A percentile compares a stretch with the other conserved stretches of the same genome.
Evolutionary conservation across 768 basidiomycete genomes (phyloP).

Genomic region (Amanita polypyramis): DNA sequence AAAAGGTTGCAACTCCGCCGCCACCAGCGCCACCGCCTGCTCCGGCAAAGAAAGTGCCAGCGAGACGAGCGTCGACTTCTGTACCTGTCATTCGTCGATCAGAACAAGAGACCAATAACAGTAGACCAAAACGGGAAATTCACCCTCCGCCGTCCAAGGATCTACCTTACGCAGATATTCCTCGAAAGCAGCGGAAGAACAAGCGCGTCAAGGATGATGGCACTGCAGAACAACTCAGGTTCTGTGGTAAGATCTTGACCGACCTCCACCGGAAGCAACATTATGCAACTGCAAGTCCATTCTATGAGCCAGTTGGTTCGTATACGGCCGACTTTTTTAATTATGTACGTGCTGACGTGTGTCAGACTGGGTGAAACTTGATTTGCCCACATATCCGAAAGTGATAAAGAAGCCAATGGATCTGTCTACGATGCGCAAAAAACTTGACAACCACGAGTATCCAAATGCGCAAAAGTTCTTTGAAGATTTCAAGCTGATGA

Average conservation of each 20-base stretch:
- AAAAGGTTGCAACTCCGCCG: slow-evolving; percentile 39
- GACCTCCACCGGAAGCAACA: slow-evolving; percentile 78
- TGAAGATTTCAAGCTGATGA: slow-evolving; percentile 90
- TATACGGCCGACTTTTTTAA: slow-evolving; percentile 13
- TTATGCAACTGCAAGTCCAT: slow-evolving; percentile 62
- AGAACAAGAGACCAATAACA: slow-evolving; percentile 40
- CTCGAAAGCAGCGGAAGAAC: slow-evolving; percentile 56
- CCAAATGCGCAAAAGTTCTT: slow-evolving; percentile 70
- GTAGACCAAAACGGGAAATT: slow-evolving; percentile 95
- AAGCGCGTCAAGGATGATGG: slow-evolving; percentile 57
- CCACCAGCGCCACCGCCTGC: slow-evolving; percentile 30
- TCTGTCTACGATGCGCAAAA: slow-evolving; percentile 76
- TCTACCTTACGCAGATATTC: slow-evolving; percentile 67
- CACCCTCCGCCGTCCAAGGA: slow-evolving; percentile 94
- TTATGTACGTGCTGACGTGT: slow-evolving; percentile 7
- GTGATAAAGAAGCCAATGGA: slow-evolving; percentile 96
- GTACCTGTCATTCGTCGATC: slow-evolving; percentile 78
- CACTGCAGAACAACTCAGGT: slow-evolving; percentile 75
- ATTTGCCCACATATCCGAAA: slow-evolving; percentile 78
- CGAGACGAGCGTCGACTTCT: slow-evolving; percentile 69
- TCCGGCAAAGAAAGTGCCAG: slow-evolving; percentile 34
- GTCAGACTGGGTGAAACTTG: slow-evolving; percentile 66
- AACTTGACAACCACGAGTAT: slow-evolving; percentile 74
- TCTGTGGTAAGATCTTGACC: slow-evolving; percentile 62
- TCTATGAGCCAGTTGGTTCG: slow-evolving; percentile 91